Evolutionary conservation across 345 rosid genomes (phyloP).

Genomic region (Bretschneidera sinensis): DNA sequence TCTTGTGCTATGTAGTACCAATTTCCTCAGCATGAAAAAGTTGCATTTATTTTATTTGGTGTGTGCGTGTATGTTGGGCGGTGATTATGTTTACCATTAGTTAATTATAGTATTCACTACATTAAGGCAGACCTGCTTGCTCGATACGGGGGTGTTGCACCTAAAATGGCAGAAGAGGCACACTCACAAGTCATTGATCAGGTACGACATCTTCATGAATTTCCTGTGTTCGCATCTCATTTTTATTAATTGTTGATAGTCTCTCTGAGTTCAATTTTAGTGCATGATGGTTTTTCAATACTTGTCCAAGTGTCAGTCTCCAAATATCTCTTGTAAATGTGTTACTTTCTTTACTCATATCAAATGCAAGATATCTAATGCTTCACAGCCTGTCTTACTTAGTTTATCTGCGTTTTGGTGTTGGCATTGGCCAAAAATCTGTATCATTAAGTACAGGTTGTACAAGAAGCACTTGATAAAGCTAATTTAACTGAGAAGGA

Average conservation of each 20-base stretch:
- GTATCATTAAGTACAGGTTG: slow-evolving; percentile 50
- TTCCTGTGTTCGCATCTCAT: background rate
- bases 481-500: slow-evolving; percentile 61
- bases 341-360: background rate
- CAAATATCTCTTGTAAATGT: too few species aligned
- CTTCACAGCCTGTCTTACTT: background rate
- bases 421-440: background rate
- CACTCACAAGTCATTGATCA: slow-evolving; percentile 75
- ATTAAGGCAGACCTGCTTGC: slow-evolving; percentile 83
- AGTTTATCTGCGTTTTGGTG: background rate
- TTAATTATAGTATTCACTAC: background rate
- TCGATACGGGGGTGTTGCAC: slow-evolving; percentile 91
- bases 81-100: background rate
- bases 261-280: background rate
- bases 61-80: background rate
- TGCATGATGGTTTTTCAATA: background rate
- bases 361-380: too few species aligned
- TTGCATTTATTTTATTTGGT: background rate
- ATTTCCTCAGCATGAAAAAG: too few species aligned
- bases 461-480: slow-evolving; percentile 70
- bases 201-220: slow-evolving; percentile 31
- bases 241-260: background rate
- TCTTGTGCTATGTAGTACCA: background rate
- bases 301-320: too few species aligned
- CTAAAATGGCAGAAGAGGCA: slow-evolving; percentile 94